Percentiles rank a stretch among this genome's conserved stretches.
Evolutionary conservation across 495 filamentous ascomycete species (phyloP).

Genomic region (Venustampulla echinocandica): DNA sequence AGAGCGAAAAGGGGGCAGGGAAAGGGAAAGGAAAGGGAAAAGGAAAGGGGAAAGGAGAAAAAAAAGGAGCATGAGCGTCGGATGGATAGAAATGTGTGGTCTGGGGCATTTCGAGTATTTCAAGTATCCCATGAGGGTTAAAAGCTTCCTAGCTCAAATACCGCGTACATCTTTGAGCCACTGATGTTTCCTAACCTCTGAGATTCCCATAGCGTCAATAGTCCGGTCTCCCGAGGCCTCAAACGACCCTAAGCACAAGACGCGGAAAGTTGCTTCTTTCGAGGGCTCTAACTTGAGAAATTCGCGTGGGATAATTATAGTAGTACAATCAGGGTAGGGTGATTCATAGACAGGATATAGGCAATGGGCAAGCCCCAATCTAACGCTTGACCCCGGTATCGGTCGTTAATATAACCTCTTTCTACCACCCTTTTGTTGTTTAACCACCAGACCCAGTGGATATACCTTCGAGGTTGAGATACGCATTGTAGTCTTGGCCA

Average conservation of each 20-base stretch:
- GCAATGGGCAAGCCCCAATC: background rate
- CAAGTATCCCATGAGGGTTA: background rate
- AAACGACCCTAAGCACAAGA: background rate
- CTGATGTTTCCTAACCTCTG: background rate
- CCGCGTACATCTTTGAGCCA: background rate
- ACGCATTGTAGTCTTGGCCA: constrained; percentile 7
- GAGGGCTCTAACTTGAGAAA: constrained; percentile 1
- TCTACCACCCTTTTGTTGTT: constrained; percentile 1
- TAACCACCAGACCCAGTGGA: constrained; percentile 4
- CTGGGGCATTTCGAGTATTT: background rate
- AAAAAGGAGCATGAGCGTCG: background rate
- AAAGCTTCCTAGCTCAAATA: background rate
- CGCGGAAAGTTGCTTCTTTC: constrained; percentile 8
- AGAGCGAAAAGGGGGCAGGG: no score
- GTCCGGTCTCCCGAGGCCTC: constrained; percentile 2
- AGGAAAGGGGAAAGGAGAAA: background rate
- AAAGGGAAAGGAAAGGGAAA: background rate
- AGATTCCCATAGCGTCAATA: background rate
- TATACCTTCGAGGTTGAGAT: background rate
- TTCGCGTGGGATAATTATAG: no score
- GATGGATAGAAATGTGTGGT: background rate
- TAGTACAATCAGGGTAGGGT: background rate
- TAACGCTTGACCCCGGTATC: background rate
- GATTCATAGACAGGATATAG: background rate
- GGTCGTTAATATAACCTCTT: background rate